Base-by-base conservation (phyloP, 2,329 filamentous ascomycete genomes). In the Beauveria brongniartii region DNA sequence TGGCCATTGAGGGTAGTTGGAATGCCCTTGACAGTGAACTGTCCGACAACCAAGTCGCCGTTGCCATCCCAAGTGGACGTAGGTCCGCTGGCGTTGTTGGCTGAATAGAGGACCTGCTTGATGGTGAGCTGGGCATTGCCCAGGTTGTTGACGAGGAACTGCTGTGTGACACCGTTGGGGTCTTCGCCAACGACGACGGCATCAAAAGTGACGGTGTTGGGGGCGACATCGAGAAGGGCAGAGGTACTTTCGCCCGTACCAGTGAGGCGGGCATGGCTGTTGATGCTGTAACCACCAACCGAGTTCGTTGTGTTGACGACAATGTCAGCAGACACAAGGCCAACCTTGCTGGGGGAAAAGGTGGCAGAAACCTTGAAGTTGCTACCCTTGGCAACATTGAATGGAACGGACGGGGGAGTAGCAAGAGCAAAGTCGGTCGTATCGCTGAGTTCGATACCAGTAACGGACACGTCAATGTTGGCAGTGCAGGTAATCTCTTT, bases 1-100 rank as follows among this genome's bases (percentile, higher is more conserved):
- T 78, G 76, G 34, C 76, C 75, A 0, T 69, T 69, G 18, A 85
- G 75, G 0, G 71, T 73, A 0, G 69, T 63, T 0, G 82, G 82
- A 1, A 85, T 69, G 4, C 76, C 73, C 18, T 68, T 67, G 59
- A 86, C 72, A 0, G 72, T 78, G 63, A 84, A 85, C 16, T 77
- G 70, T 0, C 80, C 80, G 2, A 79, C 73, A 3, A 69, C 69
- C 2, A 76, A 69, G 8, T 73, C 70, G 3, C 72, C 67, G 2
- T 71, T 72, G 0, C 70, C 70, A 20, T 70, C 72, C 62, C 75
- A 76, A 0, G 70, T 67, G 5, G 74, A 65, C 59, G 74, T 82
- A 0, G 81, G 80, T 0, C 81, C 82, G 1, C 68, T 72, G 2
- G 79, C 72, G 9, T 75, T 75, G 5, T 66, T 70, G 3, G 67